Evolutionary conservation across 1,284 basidiomycete species (phyloP).

Genomic region (Inonotus hispidus): DNA sequence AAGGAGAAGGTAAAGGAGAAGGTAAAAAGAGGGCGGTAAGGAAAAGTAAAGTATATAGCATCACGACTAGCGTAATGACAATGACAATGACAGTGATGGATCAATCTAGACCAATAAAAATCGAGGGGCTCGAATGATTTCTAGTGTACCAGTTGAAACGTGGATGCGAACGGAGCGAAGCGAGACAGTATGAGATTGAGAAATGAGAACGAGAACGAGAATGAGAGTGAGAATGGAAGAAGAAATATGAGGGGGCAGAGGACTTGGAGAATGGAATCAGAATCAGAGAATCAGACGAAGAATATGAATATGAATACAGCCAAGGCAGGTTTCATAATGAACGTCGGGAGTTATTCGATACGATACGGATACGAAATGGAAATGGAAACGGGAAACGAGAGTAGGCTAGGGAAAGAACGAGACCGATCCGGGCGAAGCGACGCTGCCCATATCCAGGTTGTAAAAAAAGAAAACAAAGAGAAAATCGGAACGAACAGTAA

Average conservation of each 20-base stretch:
- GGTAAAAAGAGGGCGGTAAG: conserved; percentile 5
- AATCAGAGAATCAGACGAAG: not conserved
- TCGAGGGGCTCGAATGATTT: conserved; percentile 5
- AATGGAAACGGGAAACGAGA: conserved; percentile 10
- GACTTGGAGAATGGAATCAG: not conserved
- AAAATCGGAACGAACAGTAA: conserved; percentile 1
- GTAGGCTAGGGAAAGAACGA: not conserved
- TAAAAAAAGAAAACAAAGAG: not conserved
- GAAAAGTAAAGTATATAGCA: conserved; percentile 5
- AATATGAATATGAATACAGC: not conserved
- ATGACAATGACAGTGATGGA: not conserved
- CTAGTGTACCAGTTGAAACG: conserved; percentile 4
- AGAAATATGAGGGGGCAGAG: not conserved
- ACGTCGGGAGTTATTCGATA: not conserved
- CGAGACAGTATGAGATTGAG: not conserved
- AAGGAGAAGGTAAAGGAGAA: conserved; percentile 4
- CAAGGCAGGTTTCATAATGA: not conserved
- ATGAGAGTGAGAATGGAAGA: not conserved
- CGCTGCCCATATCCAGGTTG: conserved; percentile 8
- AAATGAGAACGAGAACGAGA: not conserved
- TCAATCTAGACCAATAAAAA: conserved; percentile 3
- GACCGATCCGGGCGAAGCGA: not conserved
- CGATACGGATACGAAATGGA: too few relatives aligned
- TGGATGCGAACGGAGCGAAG: conserved; percentile 5
- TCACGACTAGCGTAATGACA: conserved; percentile 15